A percentile compares a stretch with the other conserved stretches of the same genome.
Evolutionary conservation across 208 protist species (phyloP).

Genomic region (Leishmania major): DNA sequence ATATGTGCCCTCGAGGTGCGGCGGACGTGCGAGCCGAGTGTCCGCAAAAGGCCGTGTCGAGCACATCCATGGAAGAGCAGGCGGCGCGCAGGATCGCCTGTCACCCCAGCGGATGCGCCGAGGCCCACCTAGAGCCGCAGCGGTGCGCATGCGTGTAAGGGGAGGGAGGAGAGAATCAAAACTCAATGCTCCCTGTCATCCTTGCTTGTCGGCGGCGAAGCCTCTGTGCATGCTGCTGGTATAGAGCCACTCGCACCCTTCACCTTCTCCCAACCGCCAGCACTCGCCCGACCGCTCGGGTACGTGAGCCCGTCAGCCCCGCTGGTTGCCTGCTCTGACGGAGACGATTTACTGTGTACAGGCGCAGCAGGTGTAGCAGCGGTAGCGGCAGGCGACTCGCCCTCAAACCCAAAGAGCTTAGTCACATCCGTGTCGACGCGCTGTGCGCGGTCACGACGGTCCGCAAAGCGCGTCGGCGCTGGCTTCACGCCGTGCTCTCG

Average conservation of each 20-base stretch:
- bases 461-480: conserved; percentile 20
- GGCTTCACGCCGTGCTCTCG: conserved; percentile 59
- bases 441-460: conserved; percentile 39
- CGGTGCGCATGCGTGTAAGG: neutral
- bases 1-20: neutral
- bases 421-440: conserved; percentile 44
- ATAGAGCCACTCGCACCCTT: neutral
- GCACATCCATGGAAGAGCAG: neutral
- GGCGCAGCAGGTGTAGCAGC: neutral
- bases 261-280: conserved; percentile 16
- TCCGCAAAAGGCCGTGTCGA: neutral
- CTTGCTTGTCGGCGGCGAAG: neutral
- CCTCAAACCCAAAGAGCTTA: conserved; percentile 33
- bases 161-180: neutral
- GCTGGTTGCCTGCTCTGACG: conserved; percentile 2
- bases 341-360: neutral
- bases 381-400: neutral
- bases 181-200: neutral
- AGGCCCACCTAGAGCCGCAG: neutral
- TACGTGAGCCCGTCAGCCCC: neutral
- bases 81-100: neutral
- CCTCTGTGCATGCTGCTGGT: neutral
- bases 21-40: neutral
- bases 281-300: conserved; percentile 11
- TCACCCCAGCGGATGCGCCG: neutral